Conservation (phyloP, 2,329 filamentous ascomycete genomes). For the Herpotrichia juniperi region DNA sequence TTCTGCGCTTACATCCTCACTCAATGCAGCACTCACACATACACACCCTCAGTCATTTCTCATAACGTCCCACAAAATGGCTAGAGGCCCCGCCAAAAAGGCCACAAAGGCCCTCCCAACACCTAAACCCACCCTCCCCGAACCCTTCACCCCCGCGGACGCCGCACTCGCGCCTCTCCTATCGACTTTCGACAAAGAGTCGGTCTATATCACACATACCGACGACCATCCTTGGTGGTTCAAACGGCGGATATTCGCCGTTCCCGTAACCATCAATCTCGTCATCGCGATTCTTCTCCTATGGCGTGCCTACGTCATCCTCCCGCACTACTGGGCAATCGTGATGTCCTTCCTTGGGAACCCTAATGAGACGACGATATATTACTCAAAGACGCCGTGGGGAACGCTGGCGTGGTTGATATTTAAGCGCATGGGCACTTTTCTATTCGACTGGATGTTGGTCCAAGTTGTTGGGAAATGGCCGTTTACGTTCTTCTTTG, state of each 20-base stretch:
- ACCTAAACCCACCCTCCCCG: conserved; percentile 49
- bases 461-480: conserved; percentile 53
- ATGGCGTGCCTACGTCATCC: conserved; percentile 71
- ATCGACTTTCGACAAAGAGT: conserved; percentile 66
- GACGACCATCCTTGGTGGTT: conserved; percentile 72
- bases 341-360: conserved; percentile 69
- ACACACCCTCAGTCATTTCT: background rate
- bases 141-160: conserved; percentile 73
- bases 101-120: background rate
- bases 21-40: background rate
- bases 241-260: conserved; percentile 82
- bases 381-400: conserved; percentile 61
- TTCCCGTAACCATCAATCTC: conserved; percentile 79
- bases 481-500: conserved; percentile 62
- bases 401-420: conserved; percentile 63
- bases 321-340: conserved; percentile 75
- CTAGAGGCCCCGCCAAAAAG: background rate
- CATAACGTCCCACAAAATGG: background rate
- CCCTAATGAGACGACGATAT: conserved; percentile 69
- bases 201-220: conserved; percentile 85
- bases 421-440: conserved; percentile 64
- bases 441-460: conserved; percentile 74
- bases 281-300: conserved; percentile 68
- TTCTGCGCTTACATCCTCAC: background rate
- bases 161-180: conserved; percentile 69